Base-by-base conservation (phyloP, 306 rosid species). In the Fragaria vesca region DNA sequence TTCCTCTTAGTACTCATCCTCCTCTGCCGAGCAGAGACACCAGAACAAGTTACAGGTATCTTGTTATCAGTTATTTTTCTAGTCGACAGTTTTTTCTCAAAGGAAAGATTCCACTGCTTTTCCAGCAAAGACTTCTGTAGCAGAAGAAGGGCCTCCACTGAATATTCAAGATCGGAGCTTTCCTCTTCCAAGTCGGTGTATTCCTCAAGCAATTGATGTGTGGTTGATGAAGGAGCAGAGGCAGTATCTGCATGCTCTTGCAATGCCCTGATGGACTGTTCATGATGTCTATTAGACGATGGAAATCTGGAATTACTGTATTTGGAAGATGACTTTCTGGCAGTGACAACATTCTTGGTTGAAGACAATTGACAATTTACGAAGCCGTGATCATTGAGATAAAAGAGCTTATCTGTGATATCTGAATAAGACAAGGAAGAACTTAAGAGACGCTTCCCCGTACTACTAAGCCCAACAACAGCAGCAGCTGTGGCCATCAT, bases 401-500 rank as follows among this genome's bases (percentile, higher is more conserved):
- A 69, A 10, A 85, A 80, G 73, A 89, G 62, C 80, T 92, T 94
- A 58, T 94, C 98, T 38, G 92, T 65, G 48, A 85, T 58, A 76
- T 95, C 98, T 62, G 97, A 92, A 79, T 86, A 88, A 87, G 81
- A 87, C 70, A 77, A 89, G 69, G 97, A 88, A 60, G 96, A 92
- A 85, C 85, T 83, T 89, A 95, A 85, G n/a, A 92, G 79, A 87
- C 93, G 87, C 84, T 95, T 93, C 57, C 94, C 97, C 28, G 91
- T 87, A 81, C 93, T 87, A 81, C 89, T 88, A 40, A 93, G 86
- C 71, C 99, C 97, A 86, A 93, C 86, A 78, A 96, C 96, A 70
- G 98, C 90, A 78, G 99, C 96, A 71, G 98, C 90, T 58, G 89
- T 86, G 86, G 97, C 93, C 99, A 95, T 95, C 91, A 71, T 87